Base-by-base conservation (phyloP, 2,329 filamentous ascomycete species). In the Colletotrichum tofieldiae region DNA sequence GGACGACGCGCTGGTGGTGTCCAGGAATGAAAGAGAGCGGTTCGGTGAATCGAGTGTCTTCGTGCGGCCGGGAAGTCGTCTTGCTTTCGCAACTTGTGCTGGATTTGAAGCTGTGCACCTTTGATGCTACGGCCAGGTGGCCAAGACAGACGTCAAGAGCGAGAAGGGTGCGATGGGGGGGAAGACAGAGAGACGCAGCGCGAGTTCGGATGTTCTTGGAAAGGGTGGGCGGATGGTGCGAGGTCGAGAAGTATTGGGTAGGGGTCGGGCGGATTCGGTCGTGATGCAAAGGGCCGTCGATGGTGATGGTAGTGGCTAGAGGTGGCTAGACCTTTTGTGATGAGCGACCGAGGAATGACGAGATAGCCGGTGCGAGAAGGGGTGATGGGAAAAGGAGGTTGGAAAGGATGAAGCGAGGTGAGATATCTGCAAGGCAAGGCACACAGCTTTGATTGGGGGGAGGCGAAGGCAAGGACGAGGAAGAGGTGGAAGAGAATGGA, bases 71-170 rank as follows among this genome's bases (percentile, higher is more conserved):
- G 12, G 29, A 12, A n/a, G n/a, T 52, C 47, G 20, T 14, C 16
- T 41, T 26, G 35, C 45, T 49, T 63, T 20, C 29, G 43, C 32
- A 32, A 26, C 16, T 45, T 29, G 26, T 43, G 41, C 7, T 60
- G 43, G 29, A 5, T 41, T 45, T 20, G 3, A n/a, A 60, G 23
- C 32, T 29, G n/a, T 8, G 45, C n/a, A 41, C 18, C 29, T 9
- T 16, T 35, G 47, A 23, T 23, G 61, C 49, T 55, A 39, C 43
- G 12, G 32, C 55, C 47, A 71, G 26, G 65, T 68, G 64, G 58
- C 64, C 68, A 63, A 68, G 68, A 43, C 56, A 18, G 68, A 52
- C 32, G 65, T 60, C 49, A 23, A n/a, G 26, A 16, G 47, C 35
- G 62, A 35, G 32, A 29, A 29, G 45, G 18, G 61, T 43, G 20